These are phyloP conservation scores for Pyricularia sp. DNA, from an alignment of 2,329 filamentous ascomycete species.

Conservation along the genomic window DNA sequence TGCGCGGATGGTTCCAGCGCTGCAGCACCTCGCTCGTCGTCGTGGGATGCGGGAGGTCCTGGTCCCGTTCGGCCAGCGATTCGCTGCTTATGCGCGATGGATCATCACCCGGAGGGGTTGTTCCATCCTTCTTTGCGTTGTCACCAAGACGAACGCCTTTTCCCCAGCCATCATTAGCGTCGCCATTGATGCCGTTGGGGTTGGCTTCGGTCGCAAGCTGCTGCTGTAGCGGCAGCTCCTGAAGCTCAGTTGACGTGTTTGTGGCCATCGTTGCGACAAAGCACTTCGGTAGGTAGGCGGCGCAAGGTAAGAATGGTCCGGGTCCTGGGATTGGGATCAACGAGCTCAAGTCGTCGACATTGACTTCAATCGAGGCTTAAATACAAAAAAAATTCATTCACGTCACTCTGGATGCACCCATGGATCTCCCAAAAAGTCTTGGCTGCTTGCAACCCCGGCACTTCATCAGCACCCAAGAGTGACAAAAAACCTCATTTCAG, in stretches of 20 bases:
- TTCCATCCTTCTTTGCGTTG: not conserved
- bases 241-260: not conserved
- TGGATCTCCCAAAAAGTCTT: not conserved
- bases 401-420: not conserved
- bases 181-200: not conserved
- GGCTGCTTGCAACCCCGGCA: not conserved
- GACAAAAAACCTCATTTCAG: not conserved
- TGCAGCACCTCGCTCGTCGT: constrained; percentile 23
- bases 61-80: constrained; percentile 3
- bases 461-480: not conserved
- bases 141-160: constrained; percentile 2
- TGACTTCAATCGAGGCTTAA: not conserved
- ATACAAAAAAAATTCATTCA: not conserved
- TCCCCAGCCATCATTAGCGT: not conserved
- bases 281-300: not conserved
- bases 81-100: not conserved
- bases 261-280: not conserved
- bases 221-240: not conserved
- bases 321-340: no score
- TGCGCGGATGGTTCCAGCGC: constrained; percentile 53
- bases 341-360: not conserved
- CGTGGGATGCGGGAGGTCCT: constrained; percentile 7
- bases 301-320: no score
- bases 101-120: not conserved
- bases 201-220: not conserved